These are phyloP conservation scores for Aureobasidium pullulans DNA, from an alignment of 2,329 filamentous ascomycete genomes.

Conservation along the genomic window DNA sequence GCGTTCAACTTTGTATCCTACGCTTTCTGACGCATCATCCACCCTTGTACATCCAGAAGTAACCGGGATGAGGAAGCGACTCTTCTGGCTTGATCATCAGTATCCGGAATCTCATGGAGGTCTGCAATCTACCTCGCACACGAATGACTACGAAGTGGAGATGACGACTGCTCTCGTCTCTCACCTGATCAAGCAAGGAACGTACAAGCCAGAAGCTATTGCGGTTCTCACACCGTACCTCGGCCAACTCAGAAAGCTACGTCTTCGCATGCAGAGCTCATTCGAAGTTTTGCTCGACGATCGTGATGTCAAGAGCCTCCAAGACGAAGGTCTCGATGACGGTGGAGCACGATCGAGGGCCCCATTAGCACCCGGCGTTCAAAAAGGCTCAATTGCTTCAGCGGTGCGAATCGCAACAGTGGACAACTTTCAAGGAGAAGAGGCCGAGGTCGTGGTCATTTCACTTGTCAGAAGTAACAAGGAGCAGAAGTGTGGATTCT, in stretches of 20 bases:
- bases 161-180: conserved; percentile 57
- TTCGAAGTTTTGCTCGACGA: conserved; percentile 61
- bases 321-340: conserved; percentile 11
- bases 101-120: conserved; percentile 37
- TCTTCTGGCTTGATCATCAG: conserved; percentile 58
- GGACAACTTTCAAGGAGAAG: conserved; percentile 68
- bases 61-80: conserved; percentile 43
- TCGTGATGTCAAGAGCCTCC: conserved; percentile 47
- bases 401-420: conserved; percentile 13
- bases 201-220: conserved; percentile 54
- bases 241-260: conserved; percentile 50
- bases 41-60: conserved; percentile 42
- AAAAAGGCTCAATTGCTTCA: conserved; percentile 10
- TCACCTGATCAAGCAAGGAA: conserved; percentile 59
- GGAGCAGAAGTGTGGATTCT: conserved; percentile 53
- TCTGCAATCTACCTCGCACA: conserved; percentile 37
- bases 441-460: conserved; percentile 62
- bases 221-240: conserved; percentile 63
- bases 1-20: conserved; percentile 50
- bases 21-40: conserved; percentile 42
- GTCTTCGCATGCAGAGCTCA: conserved; percentile 35
- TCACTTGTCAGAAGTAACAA: conserved; percentile 65
- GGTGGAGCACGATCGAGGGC: neutral
- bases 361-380: neutral
- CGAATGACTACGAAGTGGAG: conserved; percentile 54